Evolutionary conservation across 306 rosid species (phyloP).

Genomic region (Cicer yamashitae): DNA sequence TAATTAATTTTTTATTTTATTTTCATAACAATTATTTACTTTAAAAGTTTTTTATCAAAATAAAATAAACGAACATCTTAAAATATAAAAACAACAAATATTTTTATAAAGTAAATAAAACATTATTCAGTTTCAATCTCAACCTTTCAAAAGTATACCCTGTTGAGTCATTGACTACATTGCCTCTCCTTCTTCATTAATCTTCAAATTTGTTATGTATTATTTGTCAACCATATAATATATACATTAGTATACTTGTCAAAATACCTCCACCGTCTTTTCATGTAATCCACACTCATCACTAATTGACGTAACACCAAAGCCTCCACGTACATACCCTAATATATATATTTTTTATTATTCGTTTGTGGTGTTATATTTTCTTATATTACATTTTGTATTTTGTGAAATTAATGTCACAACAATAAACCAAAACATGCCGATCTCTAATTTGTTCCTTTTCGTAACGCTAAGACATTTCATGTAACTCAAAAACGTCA

Average conservation of each 20-base stretch:
- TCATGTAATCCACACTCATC: slow-evolving; percentile 31
- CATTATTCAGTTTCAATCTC: background rate
- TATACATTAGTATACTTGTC: slow-evolving; percentile 31
- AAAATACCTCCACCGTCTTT: slow-evolving; percentile 36
- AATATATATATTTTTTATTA: background rate
- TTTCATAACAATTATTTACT: too few species aligned
- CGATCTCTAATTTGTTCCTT: slow-evolving; percentile 36
- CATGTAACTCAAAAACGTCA: slow-evolving; percentile 47
- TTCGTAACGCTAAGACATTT: slow-evolving; percentile 48
- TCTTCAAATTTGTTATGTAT: slow-evolving; percentile 9
- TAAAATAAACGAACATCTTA: too few species aligned
- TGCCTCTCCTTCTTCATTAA: background rate
- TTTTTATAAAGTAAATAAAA: too few species aligned
- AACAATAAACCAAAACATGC: slow-evolving; percentile 33
- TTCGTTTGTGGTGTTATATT: background rate
- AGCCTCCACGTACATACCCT: slow-evolving; percentile 42
- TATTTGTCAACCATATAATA: slow-evolving; percentile 44
- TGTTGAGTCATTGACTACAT: slow-evolving; percentile 43
- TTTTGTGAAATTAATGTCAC: slow-evolving; percentile 8
- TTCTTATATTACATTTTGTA: slow-evolving; percentile 22
- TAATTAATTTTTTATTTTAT: too few species aligned
- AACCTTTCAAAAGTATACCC: background rate
- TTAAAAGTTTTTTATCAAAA: too few species aligned
- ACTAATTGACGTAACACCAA: slow-evolving; percentile 22
- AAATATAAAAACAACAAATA: too few species aligned